Conservation (phyloP, 495 filamentous ascomycete species). For the Saxophila tyrrhenica region DNA sequence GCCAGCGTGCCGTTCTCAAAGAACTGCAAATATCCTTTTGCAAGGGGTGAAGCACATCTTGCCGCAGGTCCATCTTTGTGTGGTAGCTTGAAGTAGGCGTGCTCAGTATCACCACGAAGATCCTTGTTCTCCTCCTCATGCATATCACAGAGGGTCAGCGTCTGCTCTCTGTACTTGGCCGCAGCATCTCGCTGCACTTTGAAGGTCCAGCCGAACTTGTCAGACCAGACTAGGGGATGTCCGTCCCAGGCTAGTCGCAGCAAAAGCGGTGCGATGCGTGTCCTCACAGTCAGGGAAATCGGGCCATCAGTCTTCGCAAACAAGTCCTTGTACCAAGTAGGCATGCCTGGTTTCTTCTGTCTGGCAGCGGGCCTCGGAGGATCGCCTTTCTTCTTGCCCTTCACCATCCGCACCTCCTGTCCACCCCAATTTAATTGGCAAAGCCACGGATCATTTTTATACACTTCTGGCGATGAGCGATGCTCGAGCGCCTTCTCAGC, state of each 20-base stretch:
- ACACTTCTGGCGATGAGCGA: conserved; percentile 56
- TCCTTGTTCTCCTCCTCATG: conserved; percentile 49
- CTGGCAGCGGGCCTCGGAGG: conserved; percentile 63
- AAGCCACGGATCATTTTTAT: conserved; percentile 76
- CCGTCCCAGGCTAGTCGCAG: conserved; percentile 82
- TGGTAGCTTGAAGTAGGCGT: conserved; percentile 82
- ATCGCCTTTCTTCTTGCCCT: conserved; percentile 76
- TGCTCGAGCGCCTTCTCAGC: conserved; percentile 63
- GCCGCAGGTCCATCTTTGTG: conserved; percentile 88
- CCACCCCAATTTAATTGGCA: conserved; percentile 90
- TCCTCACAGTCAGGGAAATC: conserved; percentile 75
- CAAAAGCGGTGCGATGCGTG: conserved; percentile 76
- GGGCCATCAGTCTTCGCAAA: conserved; percentile 50
- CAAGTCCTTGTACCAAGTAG: conserved; percentile 89
- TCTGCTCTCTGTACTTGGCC: conserved; percentile 53
- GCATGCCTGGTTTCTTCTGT: conserved; percentile 91
- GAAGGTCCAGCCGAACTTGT: conserved; percentile 87
- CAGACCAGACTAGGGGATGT: conserved; percentile 82
- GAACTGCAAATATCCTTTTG: conserved; percentile 79
- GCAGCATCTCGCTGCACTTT: conserved; percentile 55
- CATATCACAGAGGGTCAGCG: conserved; percentile 64
- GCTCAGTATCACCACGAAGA: conserved; percentile 52
- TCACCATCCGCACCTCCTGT: conserved; percentile 81
- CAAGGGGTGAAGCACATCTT: conserved; percentile 72
- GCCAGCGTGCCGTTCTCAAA: conserved; percentile 82